Evolutionary conservation across 2,329 filamentous ascomycete genomes (phyloP), one percentile per base, ranked within the genome.

Genomic region (Zymoseptoria ardabiliae): DNA sequence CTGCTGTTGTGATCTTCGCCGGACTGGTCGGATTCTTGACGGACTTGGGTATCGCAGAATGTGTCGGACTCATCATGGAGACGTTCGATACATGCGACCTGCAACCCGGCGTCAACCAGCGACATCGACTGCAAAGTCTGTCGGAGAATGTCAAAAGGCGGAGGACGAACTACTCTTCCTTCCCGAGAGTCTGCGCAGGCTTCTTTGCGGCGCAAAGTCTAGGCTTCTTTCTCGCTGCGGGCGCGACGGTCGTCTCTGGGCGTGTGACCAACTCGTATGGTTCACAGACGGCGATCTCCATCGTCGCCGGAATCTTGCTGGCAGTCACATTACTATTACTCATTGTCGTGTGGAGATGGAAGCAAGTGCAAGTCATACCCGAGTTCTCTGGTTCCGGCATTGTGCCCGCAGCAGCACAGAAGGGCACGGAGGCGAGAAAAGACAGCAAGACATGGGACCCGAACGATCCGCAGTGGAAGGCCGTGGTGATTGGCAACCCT

Each of bases 71-170:
- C 30, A 82, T 91, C 70, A 91, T 92, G 88, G 88, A 91, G 69
- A 86, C 85, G 0, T 92, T 87, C 71, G 89, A 92, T 70, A 89
- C 85, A n/a, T 90, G 86, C 49, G 89, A 92, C 71, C 78, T 92
- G 3, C 87, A 89, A 65, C 85, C 87, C 2, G 86, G 87, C 10
- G 86, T 88, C 78, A 88, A 82, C 58, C 78, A 75, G 25, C 70
- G 67, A 23, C 78, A 81, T 65, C 74, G 78, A 0, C 68, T 79
- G 20, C 66, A 78, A 69, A 78, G 66, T 57, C 74, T 81, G 69
- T 74, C 76, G 3, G 72, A 75, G 13, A 72, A 74, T 21, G 74
- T 75, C 28, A 70, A 74, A 19, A 70, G 76, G 35, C 78, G 82
- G 53, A 74, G 82, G 41, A 90, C 84, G 10, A 90, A 89, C 69